A percentile compares a stretch with the other conserved stretches of the same genome.
Evolutionary conservation across 345 rosid genomes (phyloP).

Genomic region (Gossypium sturtianum): DNA sequence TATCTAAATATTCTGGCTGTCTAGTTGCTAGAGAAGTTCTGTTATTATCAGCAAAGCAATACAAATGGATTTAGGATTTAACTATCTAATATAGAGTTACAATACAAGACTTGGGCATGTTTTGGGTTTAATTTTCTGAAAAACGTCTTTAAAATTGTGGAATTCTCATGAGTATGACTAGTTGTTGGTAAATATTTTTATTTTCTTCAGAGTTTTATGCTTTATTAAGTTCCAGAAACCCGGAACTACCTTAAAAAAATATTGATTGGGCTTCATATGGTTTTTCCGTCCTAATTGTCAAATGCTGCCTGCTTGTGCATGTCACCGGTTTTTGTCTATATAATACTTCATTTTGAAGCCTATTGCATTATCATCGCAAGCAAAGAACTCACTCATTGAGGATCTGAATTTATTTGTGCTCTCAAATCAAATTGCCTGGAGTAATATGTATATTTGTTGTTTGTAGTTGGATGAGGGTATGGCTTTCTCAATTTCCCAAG

Average conservation of each 20-base stretch:
- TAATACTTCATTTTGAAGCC: slow-evolving; percentile 1
- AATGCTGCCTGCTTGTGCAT: not conserved
- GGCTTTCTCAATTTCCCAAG: slow-evolving; percentile 16
- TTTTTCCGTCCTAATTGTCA: not conserved
- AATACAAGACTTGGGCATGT: not conserved
- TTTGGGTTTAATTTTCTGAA: not conserved
- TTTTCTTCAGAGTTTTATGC: not conserved
- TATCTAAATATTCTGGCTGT: not conserved
- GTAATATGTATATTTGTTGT: not conserved
- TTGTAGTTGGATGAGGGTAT: slow-evolving; percentile 24
- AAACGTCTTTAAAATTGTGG: not conserved
- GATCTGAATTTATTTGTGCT: not conserved
- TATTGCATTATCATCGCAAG: not conserved
- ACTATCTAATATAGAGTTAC: not conserved
- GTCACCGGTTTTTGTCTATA: not conserved
- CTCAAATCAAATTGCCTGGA: not conserved
- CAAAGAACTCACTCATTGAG: not conserved
- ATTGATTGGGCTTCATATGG: not conserved
- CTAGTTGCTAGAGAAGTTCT: not conserved
- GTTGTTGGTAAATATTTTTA: not conserved
- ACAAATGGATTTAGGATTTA: not conserved
- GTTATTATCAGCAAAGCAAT: not conserved
- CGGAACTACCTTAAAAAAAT: not conserved
- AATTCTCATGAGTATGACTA: not conserved
- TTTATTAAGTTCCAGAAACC: not conserved